Evolutionary conservation across 192 early-diverging fungal genomes (phyloP).

Genomic region (Coemansia sp.): DNA sequence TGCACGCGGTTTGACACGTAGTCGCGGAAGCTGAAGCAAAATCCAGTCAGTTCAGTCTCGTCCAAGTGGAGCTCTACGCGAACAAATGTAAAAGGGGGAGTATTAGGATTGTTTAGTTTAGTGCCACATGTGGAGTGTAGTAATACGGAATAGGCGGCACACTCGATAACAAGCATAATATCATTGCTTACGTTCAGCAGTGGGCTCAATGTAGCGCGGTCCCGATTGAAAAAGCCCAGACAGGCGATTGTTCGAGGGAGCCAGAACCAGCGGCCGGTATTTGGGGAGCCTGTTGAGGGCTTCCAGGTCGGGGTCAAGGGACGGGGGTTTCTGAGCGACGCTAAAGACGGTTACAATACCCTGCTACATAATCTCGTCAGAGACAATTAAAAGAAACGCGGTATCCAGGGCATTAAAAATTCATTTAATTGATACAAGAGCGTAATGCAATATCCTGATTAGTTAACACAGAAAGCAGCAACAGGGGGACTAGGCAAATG

Average conservation of each 20-base stretch:
- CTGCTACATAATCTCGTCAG: conserved; percentile 24
- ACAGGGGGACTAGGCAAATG: too few relatives aligned
- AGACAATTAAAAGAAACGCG: conserved; percentile 1
- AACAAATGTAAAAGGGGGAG: background rate
- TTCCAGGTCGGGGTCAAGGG: conserved; percentile 48
- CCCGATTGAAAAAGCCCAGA: conserved; percentile 44
- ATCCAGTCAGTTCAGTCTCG: conserved; percentile 45
- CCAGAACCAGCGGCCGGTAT: conserved; percentile 46
- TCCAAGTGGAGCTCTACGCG: conserved; percentile 45
- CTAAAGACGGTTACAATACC: conserved; percentile 50
- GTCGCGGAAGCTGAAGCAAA: conserved; percentile 51
- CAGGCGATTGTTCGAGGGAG: conserved; percentile 42
- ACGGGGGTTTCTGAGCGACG: conserved; percentile 34
- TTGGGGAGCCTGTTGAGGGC: conserved; percentile 41
- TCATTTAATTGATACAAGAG: background rate
- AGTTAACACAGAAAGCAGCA: background rate
- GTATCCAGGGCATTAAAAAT: background rate
- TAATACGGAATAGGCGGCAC: background rate
- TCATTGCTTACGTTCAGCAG: conserved; percentile 47
- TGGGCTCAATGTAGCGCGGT: conserved; percentile 50
- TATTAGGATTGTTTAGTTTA: background rate
- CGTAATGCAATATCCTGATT: background rate
- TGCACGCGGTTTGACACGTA: conserved; percentile 37
- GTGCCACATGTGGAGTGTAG: background rate
- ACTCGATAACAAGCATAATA: background rate